Evolutionary conservation across 441 rosid species (phyloP), one percentile per base, ranked within the genome.

Genomic region (Brassica balearica): DNA sequence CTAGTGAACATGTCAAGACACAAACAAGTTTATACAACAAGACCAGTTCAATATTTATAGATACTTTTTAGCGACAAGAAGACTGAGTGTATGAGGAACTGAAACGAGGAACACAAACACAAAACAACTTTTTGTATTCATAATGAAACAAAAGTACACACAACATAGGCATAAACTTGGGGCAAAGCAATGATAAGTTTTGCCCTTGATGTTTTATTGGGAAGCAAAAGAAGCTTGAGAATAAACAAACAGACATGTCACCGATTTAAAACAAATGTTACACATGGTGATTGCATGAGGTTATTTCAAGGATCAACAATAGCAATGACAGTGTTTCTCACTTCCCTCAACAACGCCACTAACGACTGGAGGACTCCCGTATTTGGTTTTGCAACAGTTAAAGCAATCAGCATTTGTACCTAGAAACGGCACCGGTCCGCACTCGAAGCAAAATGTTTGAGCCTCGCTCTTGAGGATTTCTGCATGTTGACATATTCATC

Each of bases 161-260:
- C 12, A 9, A 8, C 51, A 17, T 65, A 8, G 19, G 8, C 14
- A 11, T 46, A 68, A 17, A 68, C 36, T n/a, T n/a, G 12, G 38
- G 48, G 12, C 6, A 17, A 68, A 46, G 11, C 56, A 66, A 34
- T 67, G 71, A 68, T 46, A 46, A 22, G 8, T 19, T 46, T 22
- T 46, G 59, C 71, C 20, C 22, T 14, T 72, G 48, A 10, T 41
- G 48, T 41, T 41, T 72, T 72, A 61, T 72, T 43, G 63, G 43
- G 46, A 61, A 72, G 20, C 12, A 62, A 62, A 62, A 27, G 19
- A 62, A 72, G 63, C 12, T 15, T 43, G 27, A 62, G 63, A 11
- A 62, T 25, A 23, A 14, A 25, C 43, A 46, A 14, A 62, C 27
- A 72, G 48, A 27, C 32, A 61, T 14, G 67, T 9, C 64, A 59